Percentiles rank a stretch among this genome's conserved stretches.
Conservation (phyloP, 2,329 filamentous ascomycete genomes). For the Tolypocladium amazonense region DNA sequence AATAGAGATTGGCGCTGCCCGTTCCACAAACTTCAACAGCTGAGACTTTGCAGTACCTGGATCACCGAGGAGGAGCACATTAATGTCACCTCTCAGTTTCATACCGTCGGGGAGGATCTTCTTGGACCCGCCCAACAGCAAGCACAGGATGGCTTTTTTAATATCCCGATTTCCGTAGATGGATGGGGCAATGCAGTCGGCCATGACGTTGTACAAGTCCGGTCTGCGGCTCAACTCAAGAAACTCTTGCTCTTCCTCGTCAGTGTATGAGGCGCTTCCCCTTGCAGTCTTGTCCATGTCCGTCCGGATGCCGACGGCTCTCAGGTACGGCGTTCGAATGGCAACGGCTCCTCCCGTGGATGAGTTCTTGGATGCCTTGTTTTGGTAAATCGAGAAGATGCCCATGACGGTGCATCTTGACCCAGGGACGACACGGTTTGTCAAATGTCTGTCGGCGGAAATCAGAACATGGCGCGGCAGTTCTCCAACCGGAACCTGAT, state of each 20-base stretch:
- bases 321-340: conserved; percentile 88
- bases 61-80: conserved; percentile 91
- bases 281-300: conserved; percentile 85
- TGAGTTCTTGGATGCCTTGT: conserved; percentile 72
- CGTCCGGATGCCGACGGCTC: conserved; percentile 84
- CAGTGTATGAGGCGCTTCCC: conserved; percentile 72
- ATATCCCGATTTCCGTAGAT: conserved; percentile 96
- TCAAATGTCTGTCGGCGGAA: conserved; percentile 90
- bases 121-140: conserved; percentile 90
- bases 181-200: conserved; percentile 88
- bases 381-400: conserved; percentile 96
- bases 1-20: conserved; percentile 90
- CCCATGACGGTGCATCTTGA: conserved; percentile 93
- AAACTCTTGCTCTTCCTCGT: conserved; percentile 97
- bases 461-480: conserved; percentile 89
- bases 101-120: conserved; percentile 97
- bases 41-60: conserved; percentile 98
- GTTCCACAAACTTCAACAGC: conserved; percentile 93
- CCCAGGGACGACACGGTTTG: conserved; percentile 90
- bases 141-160: conserved; percentile 92
- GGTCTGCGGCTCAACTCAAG: conserved; percentile 79
- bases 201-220: conserved; percentile 85
- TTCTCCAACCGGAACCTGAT: conserved; percentile 95
- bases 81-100: conserved; percentile 95
- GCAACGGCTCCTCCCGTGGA: conserved; percentile 72